phyloP scores from a whole-genome alignment of 1,139 yeast species.

The Wickerhamomyces sp. region DNA sequence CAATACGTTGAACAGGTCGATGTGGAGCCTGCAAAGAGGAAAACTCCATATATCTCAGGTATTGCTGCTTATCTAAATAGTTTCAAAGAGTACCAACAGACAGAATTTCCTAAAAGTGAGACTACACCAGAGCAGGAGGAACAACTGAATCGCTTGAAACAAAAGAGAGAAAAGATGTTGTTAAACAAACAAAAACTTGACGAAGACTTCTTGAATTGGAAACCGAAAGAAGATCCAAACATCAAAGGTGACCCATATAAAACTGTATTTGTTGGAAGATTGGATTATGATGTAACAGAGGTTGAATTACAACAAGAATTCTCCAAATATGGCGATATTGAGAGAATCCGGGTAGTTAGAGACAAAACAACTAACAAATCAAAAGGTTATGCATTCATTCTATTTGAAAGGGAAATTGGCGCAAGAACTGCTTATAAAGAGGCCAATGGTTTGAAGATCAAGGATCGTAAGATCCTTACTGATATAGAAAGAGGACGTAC shows the following conservation, averaged over 20 bases:
- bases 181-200: slow-evolving; percentile 22
- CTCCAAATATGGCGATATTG: slow-evolving; percentile 64
- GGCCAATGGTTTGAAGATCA: slow-evolving; percentile 49
- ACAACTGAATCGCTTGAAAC: slow-evolving; percentile 18
- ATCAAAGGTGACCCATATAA: slow-evolving; percentile 69
- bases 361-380: slow-evolving; percentile 50
- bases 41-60: slow-evolving; percentile 43
- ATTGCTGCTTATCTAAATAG: slow-evolving; percentile 36
- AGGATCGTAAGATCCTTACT: slow-evolving; percentile 54
- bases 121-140: slow-evolving; percentile 10
- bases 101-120: slow-evolving; percentile 11
- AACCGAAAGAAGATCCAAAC: slow-evolving; percentile 54
- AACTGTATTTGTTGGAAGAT: slow-evolving; percentile 74
- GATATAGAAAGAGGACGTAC: slow-evolving; percentile 85
- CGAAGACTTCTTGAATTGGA: slow-evolving; percentile 42
- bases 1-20: slow-evolving; percentile 51
- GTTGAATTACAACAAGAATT: slow-evolving; percentile 63
- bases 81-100: slow-evolving; percentile 32
- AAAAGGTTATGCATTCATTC: slow-evolving; percentile 82
- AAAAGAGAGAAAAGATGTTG: slow-evolving; percentile 25
- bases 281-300: slow-evolving; percentile 65
- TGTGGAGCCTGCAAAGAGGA: slow-evolving; percentile 44
- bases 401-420: slow-evolving; percentile 55
- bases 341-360: slow-evolving; percentile 59
- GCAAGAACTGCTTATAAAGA: slow-evolving; percentile 56